These are phyloP conservation scores for Aspergillus japonicus DNA, from an alignment of 2,329 filamentous ascomycete species.

Conservation along the genomic window DNA sequence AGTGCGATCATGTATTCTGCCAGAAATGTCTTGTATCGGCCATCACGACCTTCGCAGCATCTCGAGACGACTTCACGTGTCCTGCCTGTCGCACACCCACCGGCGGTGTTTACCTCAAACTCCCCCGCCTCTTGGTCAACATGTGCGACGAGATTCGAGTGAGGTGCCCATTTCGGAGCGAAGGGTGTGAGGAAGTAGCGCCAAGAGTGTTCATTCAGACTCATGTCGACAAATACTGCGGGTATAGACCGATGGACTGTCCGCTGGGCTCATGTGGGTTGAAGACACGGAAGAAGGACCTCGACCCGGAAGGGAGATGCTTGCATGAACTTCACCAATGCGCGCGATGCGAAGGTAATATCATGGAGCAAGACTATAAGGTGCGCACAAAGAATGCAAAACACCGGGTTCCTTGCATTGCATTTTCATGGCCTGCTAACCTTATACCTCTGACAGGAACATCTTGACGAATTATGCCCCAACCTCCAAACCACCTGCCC, in stretches of 20 bases:
- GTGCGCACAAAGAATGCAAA: slow-evolving; percentile 24
- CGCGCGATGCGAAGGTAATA: slow-evolving; percentile 51
- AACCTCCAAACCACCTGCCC: slow-evolving; percentile 37
- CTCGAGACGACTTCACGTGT: slow-evolving; percentile 47
- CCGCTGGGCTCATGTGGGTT: slow-evolving; percentile 51
- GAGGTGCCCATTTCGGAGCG: slow-evolving; percentile 55
- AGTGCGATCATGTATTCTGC: slow-evolving; percentile 66
- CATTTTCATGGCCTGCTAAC: background rate
- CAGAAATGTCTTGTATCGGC: slow-evolving; percentile 55
- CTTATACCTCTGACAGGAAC: slow-evolving; percentile 26
- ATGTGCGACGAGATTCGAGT: slow-evolving; percentile 63
- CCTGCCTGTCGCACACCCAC: slow-evolving; percentile 57
- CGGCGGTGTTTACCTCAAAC: slow-evolving; percentile 38
- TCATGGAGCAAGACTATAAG: slow-evolving; percentile 57
- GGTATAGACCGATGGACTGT: slow-evolving; percentile 55
- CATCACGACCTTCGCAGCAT: slow-evolving; percentile 38
- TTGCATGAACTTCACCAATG: slow-evolving; percentile 55
- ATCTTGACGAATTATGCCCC: slow-evolving; percentile 39
- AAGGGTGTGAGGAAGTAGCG: slow-evolving; percentile 55
- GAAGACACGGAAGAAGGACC: slow-evolving; percentile 56
- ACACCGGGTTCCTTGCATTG: background rate
- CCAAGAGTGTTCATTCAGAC: slow-evolving; percentile 58
- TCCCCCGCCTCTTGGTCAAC: slow-evolving; percentile 57
- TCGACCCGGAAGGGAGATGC: slow-evolving; percentile 50
- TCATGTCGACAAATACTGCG: slow-evolving; percentile 62